Base-by-base conservation (phyloP, 2,329 filamentous ascomycete genomes). In the Helicocarpus griseus region DNA sequence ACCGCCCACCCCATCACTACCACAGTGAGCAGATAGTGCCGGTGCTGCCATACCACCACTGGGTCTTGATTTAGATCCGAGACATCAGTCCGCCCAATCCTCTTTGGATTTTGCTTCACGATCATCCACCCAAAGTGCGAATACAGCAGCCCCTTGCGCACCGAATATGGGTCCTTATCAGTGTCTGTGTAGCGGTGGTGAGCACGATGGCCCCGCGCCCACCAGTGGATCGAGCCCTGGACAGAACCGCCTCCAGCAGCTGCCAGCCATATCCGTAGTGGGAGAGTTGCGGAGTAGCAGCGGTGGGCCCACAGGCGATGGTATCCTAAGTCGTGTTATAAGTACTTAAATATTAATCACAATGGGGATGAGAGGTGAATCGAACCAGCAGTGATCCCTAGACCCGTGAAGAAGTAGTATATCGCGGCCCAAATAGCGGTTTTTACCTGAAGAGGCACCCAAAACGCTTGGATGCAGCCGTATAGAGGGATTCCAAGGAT, bases 161-260 rank as follows among this genome's bases (percentile, higher is more conserved):
- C 88, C 22, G 86, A 89, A 76, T 94, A 93, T 48, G 88, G 88
- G 60, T 93, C 88, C 76, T 93, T 93, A 36, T 89, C 86, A 63
- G 88, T 94, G 66, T 94, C 88, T 74, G 88, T 93, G 69, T 91
- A 93, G 63, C 88, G 81, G 77, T 94, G 88, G 70, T 94, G 88
- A 63, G 87, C 86, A 59, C 88, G 83, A 74, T 94, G 88, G 65
- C 85, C 87, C 63, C 86, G 81, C 54, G 87, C 83, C 88, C 88
- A 94, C 87, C 87, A 94, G 69, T 87, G 79, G 65, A 90, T 86
- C 43, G 87, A 93, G 53, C 88, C 88, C 69, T 94, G 81, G 52
- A 90, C 86, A 58, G 87, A 86, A 70, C 87, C 87, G 62, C 85
- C 86, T 53, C 88, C 88, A 56, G 87, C 81, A 45, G 83, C 83